Evolutionary conservation across 208 protist genomes (phyloP), one percentile per base, ranked within the genome.

Genomic region (Leishmania braziliensis): DNA sequence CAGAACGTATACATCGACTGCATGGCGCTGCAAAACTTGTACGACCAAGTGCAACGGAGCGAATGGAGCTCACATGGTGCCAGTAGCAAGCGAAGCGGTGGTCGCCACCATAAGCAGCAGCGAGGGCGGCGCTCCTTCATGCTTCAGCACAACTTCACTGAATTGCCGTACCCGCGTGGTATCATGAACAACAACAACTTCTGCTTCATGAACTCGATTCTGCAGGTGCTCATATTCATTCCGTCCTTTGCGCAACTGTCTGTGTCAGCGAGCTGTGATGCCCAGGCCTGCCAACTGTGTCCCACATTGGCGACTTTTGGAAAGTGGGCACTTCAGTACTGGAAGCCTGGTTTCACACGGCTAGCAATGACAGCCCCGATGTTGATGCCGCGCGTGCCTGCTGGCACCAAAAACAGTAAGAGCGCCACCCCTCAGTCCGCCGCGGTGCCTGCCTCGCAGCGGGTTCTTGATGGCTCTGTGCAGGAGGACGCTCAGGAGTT

Each of bases 401-500:
- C 60, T 5, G 69, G 62, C 78, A 63, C 56, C 63, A 58, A 48
- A 20, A 60, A 43, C 5, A 23, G 23, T 18, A 43, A 33, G 0
- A 36, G 66, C 46, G 54, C n/a, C 29, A 68, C 78, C 1, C 10
- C 50, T 48, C 5, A 43, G 79, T 29, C 70, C 10, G 48, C 76
- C 3, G 14, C 46, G 10, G 36, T 46, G 5, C 36, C 50, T 16
- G 14, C 68, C 23, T 70, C 60, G 39, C 63, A 81, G 48, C 79
- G 76, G 3, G 75, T 74, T 8, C 50, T 93, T 10, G 86, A 94
- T 77, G 95, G 95, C n/a, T 82, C 75, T 3, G 63, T 85, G 62
- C 95, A 97, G 80, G 85, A 96, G 66, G 95, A 97, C 78, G 95
- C 95, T 18, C 91, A 95, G 73, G 95, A 97, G 82, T 96, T 95